Conservation (phyloP, 805 yeast species). For the Ogataea pignaliae region DNA sequence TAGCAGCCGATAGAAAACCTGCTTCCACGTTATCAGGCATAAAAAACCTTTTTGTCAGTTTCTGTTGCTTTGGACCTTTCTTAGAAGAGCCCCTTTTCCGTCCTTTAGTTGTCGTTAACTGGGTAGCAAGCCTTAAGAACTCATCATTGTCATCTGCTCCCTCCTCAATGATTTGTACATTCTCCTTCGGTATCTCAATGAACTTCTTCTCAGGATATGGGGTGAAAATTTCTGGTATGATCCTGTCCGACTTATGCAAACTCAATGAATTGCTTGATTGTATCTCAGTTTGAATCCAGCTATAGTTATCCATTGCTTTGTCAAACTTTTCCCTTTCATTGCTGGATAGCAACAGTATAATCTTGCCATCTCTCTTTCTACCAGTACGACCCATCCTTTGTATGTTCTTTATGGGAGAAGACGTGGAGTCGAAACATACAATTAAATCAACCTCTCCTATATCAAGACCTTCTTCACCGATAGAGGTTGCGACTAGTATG, state of each 20-base stretch:
- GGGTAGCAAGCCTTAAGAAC: slow-evolving; percentile 63
- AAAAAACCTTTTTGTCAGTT: slow-evolving; percentile 43
- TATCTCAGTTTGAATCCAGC: slow-evolving; percentile 68
- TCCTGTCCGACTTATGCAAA: slow-evolving; percentile 52
- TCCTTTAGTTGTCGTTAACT: slow-evolving; percentile 47
- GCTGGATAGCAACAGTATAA: slow-evolving; percentile 68
- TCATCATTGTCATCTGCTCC: slow-evolving; percentile 45
- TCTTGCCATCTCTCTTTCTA: slow-evolving; percentile 84
- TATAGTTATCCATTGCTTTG: slow-evolving; percentile 80
- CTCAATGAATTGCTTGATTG: slow-evolving; percentile 39
- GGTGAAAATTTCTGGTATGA: slow-evolving; percentile 52
- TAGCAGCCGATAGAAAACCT: slow-evolving; percentile 55
- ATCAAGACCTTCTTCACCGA: slow-evolving; percentile 98
- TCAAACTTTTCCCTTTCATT: slow-evolving; percentile 77
- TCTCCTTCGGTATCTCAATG: slow-evolving; percentile 71
- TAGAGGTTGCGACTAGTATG: slow-evolving; percentile 89
- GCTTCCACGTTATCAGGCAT: slow-evolving; percentile 72
- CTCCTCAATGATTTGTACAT: slow-evolving; percentile 44
- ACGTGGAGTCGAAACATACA: slow-evolving; percentile 87
- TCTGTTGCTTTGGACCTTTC: slow-evolving; percentile 9
- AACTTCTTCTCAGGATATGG: slow-evolving; percentile 56
- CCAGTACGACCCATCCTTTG: slow-evolving; percentile 99
- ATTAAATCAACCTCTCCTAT: slow-evolving; percentile 97
- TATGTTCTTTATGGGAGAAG: slow-evolving; percentile 87
- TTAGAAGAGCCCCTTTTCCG: slow-evolving; percentile 18